Percentiles rank a stretch among this genome's conserved stretches.
Evolutionary conservation across 2,329 filamentous ascomycete species (phyloP).

Genomic region (Trichoderma gracile): DNA sequence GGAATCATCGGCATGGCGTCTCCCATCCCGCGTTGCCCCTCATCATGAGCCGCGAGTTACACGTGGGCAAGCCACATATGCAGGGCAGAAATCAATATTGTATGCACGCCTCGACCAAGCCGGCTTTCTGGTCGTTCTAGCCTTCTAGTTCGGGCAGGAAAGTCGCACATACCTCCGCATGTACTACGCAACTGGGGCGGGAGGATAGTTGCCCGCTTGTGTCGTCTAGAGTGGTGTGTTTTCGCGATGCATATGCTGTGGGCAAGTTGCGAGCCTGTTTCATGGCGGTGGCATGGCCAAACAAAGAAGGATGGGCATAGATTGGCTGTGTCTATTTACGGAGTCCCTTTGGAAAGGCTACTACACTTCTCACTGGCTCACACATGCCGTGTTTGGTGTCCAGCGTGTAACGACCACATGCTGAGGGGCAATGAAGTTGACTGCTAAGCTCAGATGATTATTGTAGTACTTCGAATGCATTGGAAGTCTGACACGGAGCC

Average conservation of each 20-base stretch:
- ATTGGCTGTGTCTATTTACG: not conserved
- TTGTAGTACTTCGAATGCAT: too few species aligned
- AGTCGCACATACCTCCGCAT: not conserved
- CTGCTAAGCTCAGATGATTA: too few species aligned
- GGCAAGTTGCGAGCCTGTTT: not conserved
- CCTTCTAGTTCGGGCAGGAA: not conserved
- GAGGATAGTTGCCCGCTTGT: not conserved
- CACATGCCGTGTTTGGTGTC: too few species aligned
- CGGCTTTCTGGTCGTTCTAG: too few species aligned
- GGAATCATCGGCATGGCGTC: too few species aligned
- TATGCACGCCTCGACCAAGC: not conserved
- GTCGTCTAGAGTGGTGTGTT: not conserved
- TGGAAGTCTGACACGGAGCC: too few species aligned
- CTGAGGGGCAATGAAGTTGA: too few species aligned
- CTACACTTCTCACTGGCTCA: too few species aligned
- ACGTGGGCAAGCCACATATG: not conserved
- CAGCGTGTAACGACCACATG: too few species aligned
- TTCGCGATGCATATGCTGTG: constrained; percentile 7
- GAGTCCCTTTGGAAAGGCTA: too few species aligned
- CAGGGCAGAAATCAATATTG: not conserved
- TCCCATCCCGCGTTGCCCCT: not conserved
- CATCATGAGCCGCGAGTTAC: not conserved
- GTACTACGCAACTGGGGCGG: not conserved
- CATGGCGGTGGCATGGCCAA: not conserved
- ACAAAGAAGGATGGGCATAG: too few species aligned